These are phyloP conservation scores for Salix dunnii DNA, from an alignment of 345 rosid species.

Conservation along the genomic window DNA sequence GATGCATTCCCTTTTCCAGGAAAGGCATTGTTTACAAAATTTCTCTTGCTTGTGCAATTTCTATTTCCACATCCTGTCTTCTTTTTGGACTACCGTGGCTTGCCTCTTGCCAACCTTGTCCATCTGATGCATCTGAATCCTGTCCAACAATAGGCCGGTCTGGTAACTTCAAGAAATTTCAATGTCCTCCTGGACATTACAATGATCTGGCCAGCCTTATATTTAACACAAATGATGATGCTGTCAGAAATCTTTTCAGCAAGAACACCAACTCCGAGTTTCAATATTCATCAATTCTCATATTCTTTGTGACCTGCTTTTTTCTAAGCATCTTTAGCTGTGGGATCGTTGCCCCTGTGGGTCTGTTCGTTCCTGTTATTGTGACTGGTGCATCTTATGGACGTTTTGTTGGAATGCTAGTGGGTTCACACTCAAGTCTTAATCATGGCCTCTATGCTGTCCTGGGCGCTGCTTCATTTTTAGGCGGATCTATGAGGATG, in stretches of 20 bases:
- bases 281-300: conserved; percentile 54
- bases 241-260: conserved; percentile 91
- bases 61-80: conserved; percentile 77
- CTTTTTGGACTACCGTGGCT: conserved; percentile 92
- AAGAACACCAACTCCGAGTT: conserved; percentile 71
- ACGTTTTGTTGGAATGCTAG: conserved; percentile 72
- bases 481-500: conserved; percentile 94
- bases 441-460: conserved; percentile 86
- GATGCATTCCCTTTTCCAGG: conserved; percentile 41
- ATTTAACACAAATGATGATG: conserved; percentile 90
- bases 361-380: conserved; percentile 89
- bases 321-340: conserved; percentile 73
- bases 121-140: conserved; percentile 57
- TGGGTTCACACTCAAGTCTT: conserved; percentile 54
- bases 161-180: conserved; percentile 93
- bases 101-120: conserved; percentile 77
- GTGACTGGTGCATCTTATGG: conserved; percentile 91
- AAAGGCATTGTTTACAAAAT: conserved; percentile 57
- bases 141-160: conserved; percentile 94
- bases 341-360: conserved; percentile 81
- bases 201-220: conserved; percentile 95
- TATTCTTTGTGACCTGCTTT: conserved; percentile 73
- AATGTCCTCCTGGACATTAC: conserved; percentile 72
- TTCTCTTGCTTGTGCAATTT: conserved; percentile 58
- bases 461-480: conserved; percentile 88